phyloP scores from a whole-genome alignment of 169 alveolate species.

The Theileria orientalis region DNA sequence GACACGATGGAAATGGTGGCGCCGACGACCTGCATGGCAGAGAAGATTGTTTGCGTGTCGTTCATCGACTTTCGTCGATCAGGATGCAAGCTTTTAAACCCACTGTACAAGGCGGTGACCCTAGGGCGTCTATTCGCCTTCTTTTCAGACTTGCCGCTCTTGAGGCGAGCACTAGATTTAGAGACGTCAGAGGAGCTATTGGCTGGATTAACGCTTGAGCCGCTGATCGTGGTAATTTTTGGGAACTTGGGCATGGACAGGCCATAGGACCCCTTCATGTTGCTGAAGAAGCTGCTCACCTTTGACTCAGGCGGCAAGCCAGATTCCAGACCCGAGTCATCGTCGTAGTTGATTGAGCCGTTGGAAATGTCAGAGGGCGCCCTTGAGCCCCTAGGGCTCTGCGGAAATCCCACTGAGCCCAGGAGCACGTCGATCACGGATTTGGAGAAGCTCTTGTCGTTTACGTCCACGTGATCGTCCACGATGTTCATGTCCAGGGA shows the following conservation, averaged over 20 bases:
- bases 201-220: neutral
- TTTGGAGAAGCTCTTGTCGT: neutral
- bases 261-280: neutral
- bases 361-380: neutral
- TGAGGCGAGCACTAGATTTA: no score
- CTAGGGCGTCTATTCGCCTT: no score
- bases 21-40: conserved; percentile 70
- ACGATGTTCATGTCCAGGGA: neutral
- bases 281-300: neutral
- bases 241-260: neutral
- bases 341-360: neutral
- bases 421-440: neutral
- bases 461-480: neutral
- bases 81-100: no score
- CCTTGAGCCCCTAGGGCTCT: neutral
- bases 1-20: conserved; percentile 80
- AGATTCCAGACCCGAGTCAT: no score
- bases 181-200: neutral
- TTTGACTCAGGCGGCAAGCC: neutral
- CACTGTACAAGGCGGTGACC: no score
- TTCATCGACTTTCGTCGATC: conserved; percentile 1
- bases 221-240: neutral
- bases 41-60: conserved; percentile 51
- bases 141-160: no score
- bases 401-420: neutral